Conservation (phyloP, 805 yeast genomes). For the Wickerhamomyces bovis region DNA sequence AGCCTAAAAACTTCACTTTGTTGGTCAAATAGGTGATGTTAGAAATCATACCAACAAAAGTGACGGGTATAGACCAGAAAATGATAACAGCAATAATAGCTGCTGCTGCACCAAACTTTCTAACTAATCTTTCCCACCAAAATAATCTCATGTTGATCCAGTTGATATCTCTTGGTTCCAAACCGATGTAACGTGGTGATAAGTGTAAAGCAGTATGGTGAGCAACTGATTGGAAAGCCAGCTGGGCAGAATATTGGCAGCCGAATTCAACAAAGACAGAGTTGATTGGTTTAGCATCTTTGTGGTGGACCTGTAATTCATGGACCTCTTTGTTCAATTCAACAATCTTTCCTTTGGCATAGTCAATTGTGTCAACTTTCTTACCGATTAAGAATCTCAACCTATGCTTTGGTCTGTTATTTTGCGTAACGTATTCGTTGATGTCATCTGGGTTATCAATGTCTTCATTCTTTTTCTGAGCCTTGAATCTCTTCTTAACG, state of each 20-base stretch:
- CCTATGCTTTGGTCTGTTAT: constrained; percentile 61
- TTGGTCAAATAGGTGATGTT: constrained; percentile 58
- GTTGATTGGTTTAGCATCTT: constrained; percentile 56
- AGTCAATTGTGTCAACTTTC: constrained; percentile 58
- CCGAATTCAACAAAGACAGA: constrained; percentile 76
- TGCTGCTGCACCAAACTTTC: constrained; percentile 45
- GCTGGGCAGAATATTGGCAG: constrained; percentile 67
- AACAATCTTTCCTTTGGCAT: constrained; percentile 52
- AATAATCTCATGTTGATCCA: constrained; percentile 73
- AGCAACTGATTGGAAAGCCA: constrained; percentile 57
- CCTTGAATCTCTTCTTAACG: constrained; percentile 54
- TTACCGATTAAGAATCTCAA: constrained; percentile 39
- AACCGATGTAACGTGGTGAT: constrained; percentile 54
- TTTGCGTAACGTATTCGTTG: constrained; percentile 52
- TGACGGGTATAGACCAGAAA: constrained; percentile 74
- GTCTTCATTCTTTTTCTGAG: constrained; percentile 55
- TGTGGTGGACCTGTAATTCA: constrained; percentile 45
- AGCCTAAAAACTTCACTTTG: constrained; percentile 47
- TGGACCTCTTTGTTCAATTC: constrained; percentile 50
- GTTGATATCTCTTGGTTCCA: constrained; percentile 54
- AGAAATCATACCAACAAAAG: constrained; percentile 71
- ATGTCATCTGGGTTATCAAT: constrained; percentile 42
- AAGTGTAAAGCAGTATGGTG: constrained; percentile 64
- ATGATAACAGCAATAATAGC: constrained; percentile 51
- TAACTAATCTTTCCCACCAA: constrained; percentile 70